Conservation (phyloP, 306 rosid species). For the Malus sylvestris region DNA sequence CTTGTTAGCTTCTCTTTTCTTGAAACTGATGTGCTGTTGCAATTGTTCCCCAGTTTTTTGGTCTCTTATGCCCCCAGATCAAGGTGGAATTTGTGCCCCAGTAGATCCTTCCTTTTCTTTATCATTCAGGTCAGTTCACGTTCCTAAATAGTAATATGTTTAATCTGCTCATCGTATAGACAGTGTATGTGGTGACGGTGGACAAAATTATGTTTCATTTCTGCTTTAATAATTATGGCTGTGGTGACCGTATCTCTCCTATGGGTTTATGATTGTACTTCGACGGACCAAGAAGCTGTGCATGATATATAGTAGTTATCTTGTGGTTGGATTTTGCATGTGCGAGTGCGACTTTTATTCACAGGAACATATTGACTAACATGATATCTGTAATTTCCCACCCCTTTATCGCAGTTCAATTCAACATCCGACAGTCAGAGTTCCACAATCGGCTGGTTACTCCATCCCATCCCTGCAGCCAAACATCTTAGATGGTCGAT, state of each 20-base stretch:
- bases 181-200: neutral
- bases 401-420: conserved; percentile 41
- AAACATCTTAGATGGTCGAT: conserved; percentile 56
- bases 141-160: neutral
- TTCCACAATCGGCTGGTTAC: conserved; percentile 57
- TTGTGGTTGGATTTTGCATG: neutral
- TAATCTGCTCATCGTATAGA: neutral
- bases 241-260: neutral
- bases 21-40: conserved; percentile 11
- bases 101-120: conserved; percentile 69
- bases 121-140: conserved; percentile 55
- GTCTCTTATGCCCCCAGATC: conserved; percentile 67
- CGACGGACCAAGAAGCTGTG: neutral
- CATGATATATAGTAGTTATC: neutral
- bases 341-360: neutral
- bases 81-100: conserved; percentile 46
- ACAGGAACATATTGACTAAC: neutral
- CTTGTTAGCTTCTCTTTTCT: neutral
- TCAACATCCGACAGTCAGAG: conserved; percentile 53
- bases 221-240: neutral
- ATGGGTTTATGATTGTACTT: neutral
- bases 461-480: conserved; percentile 75
- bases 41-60: conserved; percentile 49
- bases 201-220: neutral
- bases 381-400: neutral